Percentiles rank a stretch among this genome's conserved stretches.
These are phyloP conservation scores for Tagetes patula DNA, from an alignment of 129 eudicot species.

Conservation along the genomic window DNA sequence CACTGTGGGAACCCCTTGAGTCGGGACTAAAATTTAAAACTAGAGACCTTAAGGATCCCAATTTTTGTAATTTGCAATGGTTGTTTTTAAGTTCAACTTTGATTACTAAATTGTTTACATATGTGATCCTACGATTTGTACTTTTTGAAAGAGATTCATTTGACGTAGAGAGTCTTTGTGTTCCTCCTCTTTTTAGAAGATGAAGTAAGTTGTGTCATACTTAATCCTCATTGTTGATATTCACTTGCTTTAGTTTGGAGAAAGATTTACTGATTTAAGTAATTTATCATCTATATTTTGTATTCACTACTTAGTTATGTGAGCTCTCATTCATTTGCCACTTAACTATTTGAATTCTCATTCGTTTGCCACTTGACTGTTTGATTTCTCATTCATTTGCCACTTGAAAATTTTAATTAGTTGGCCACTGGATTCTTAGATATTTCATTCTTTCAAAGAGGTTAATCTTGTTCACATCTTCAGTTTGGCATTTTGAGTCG, in stretches of 20 bases:
- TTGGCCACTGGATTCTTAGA: background rate
- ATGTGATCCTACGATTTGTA: background rate
- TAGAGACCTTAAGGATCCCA: background rate
- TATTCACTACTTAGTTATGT: background rate
- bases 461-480: conserved; percentile 6
- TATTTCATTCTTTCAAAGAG: background rate
- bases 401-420: background rate
- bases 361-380: background rate
- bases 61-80: background rate
- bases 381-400: conserved; percentile 2
- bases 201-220: background rate
- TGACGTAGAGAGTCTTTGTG: background rate
- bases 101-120: background rate
- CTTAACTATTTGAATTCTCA: background rate
- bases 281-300: no score
- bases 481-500: background rate
- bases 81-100: background rate
- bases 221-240: background rate
- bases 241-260: background rate
- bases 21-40: no score
- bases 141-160: background rate
- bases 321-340: background rate
- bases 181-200: background rate
- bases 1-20: no score
- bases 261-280: background rate